phyloP scores from a whole-genome alignment of 768 basidiomycete species.

The Pseudohyphozyma bogoriensis region DNA sequence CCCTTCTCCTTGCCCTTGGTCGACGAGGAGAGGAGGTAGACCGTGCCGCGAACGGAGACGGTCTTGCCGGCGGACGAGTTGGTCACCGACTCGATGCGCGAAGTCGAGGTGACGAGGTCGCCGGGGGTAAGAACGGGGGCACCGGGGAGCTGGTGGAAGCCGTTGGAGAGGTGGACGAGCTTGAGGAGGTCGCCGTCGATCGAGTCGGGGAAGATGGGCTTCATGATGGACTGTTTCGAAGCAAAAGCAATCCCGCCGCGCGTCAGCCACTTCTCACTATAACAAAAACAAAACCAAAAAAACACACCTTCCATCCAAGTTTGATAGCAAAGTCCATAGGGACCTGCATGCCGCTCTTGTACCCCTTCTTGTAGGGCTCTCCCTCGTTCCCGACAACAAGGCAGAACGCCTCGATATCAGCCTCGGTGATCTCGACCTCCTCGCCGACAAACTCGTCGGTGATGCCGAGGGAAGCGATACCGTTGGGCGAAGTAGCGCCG shows the following conservation, averaged over 20 bases:
- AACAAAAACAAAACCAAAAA: too few species aligned
- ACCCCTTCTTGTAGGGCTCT: conserved; percentile 72
- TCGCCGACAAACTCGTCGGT: conserved; percentile 76
- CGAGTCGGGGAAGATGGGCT: conserved; percentile 80
- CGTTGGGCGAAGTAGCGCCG: conserved; percentile 48
- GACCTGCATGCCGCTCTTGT: conserved; percentile 60
- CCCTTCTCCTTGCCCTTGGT: conserved; percentile 52
- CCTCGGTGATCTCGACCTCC: conserved; percentile 61
- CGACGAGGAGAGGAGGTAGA: conserved; percentile 42
- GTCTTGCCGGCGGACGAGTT: conserved; percentile 88
- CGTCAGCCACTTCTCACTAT: too few species aligned
- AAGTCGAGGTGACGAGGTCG: conserved; percentile 81
- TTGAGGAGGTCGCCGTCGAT: conserved; percentile 93
- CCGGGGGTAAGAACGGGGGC: conserved; percentile 67
- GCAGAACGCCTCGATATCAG: conserved; percentile 78
- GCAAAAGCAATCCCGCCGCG: too few species aligned
- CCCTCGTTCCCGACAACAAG: conserved; percentile 86
- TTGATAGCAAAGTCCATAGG: conserved; percentile 99
- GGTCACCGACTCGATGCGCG: conserved; percentile 74
- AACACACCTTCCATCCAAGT: conserved; percentile 87
- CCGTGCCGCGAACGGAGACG: conserved; percentile 69
- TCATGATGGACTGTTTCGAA: conserved; percentile 83
- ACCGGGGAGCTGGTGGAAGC: conserved; percentile 78
- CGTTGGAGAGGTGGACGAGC: conserved; percentile 93
- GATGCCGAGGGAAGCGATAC: conserved; percentile 66